Percentiles rank a stretch among this genome's conserved stretches.
Evolutionary conservation across 495 filamentous ascomycete species (phyloP).

Genomic region (Pseudevernia furfuracea): DNA sequence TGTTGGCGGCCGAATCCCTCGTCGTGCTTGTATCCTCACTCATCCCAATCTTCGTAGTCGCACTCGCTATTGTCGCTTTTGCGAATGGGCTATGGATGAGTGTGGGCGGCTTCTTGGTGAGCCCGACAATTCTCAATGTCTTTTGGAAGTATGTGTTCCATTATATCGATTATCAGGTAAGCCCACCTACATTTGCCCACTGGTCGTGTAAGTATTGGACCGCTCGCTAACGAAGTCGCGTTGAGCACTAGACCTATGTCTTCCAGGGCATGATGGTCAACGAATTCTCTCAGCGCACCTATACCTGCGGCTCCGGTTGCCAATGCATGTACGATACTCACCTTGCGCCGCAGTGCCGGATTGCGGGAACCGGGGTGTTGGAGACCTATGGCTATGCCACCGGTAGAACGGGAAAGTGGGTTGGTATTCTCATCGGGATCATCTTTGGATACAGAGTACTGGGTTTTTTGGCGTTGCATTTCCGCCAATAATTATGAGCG

Average conservation of each 20-base stretch:
- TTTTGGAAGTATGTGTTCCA: slow-evolving; percentile 82
- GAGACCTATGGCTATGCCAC: slow-evolving; percentile 58
- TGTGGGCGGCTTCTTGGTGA: slow-evolving; percentile 73
- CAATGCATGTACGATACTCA: slow-evolving; percentile 63
- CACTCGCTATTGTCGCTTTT: slow-evolving; percentile 68
- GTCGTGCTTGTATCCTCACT: slow-evolving; percentile 67
- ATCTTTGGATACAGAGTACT: slow-evolving; percentile 63
- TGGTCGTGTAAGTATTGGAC: slow-evolving; percentile 19
- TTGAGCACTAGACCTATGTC: slow-evolving; percentile 48
- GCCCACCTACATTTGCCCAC: background rate
- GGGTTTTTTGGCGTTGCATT: slow-evolving; percentile 22
- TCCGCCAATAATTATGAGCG: background rate
- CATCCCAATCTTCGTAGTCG: slow-evolving; percentile 69
- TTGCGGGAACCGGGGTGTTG: slow-evolving; percentile 60
- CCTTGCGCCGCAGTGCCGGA: slow-evolving; percentile 54
- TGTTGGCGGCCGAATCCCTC: slow-evolving; percentile 71
- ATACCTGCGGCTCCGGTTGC: slow-evolving; percentile 48
- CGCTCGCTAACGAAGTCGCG: background rate
- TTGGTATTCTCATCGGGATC: slow-evolving; percentile 68
- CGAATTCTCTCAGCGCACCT: slow-evolving; percentile 59
- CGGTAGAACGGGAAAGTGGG: slow-evolving; percentile 57
- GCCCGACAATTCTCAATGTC: slow-evolving; percentile 58
- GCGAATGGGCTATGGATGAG: slow-evolving; percentile 85
- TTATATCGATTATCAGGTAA: slow-evolving; percentile 68
- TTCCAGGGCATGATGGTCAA: slow-evolving; percentile 92